phyloP scores from a whole-genome alignment of 768 basidiomycete genomes.

The Hortiboletus flavorubellus region DNA sequence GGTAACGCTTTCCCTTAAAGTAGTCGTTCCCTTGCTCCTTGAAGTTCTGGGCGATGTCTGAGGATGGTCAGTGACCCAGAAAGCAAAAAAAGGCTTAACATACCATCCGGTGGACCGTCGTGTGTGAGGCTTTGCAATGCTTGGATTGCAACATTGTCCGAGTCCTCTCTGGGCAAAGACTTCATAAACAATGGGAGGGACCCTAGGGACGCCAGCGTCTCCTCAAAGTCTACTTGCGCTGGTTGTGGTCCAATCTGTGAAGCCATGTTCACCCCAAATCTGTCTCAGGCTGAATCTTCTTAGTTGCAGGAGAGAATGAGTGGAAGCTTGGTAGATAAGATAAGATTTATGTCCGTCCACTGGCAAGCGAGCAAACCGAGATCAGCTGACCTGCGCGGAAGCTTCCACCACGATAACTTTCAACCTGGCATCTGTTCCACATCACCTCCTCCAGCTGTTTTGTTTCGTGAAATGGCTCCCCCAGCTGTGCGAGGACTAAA shows the following conservation, averaged over 20 bases:
- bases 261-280: conserved; percentile 11
- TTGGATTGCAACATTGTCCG: conserved; percentile 60
- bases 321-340: conserved; percentile 15
- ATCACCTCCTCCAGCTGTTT: not conserved
- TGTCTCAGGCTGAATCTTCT: not conserved
- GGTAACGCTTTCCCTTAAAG: conserved; percentile 79
- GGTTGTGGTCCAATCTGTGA: conserved; percentile 26
- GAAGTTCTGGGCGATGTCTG: conserved; percentile 89
- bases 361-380: conserved; percentile 11
- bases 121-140: conserved; percentile 84
- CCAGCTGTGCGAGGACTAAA: conserved; percentile 48
- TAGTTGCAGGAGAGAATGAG: not conserved
- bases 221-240: conserved; percentile 22
- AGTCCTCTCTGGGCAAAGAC: conserved; percentile 67
- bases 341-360: conserved; percentile 7
- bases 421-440: not conserved
- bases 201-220: conserved; percentile 49
- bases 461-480: conserved; percentile 17
- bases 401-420: not conserved
- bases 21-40: conserved; percentile 97
- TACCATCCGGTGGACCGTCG: conserved; percentile 94
- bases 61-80: not conserved
- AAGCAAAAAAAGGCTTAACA: conserved; percentile 30
- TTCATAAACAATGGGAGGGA: conserved; percentile 91
- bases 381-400: not conserved